These are phyloP conservation scores for Diaporthe aspalathi DNA, from an alignment of 2,329 filamentous ascomycete genomes.

Conservation along the genomic window DNA sequence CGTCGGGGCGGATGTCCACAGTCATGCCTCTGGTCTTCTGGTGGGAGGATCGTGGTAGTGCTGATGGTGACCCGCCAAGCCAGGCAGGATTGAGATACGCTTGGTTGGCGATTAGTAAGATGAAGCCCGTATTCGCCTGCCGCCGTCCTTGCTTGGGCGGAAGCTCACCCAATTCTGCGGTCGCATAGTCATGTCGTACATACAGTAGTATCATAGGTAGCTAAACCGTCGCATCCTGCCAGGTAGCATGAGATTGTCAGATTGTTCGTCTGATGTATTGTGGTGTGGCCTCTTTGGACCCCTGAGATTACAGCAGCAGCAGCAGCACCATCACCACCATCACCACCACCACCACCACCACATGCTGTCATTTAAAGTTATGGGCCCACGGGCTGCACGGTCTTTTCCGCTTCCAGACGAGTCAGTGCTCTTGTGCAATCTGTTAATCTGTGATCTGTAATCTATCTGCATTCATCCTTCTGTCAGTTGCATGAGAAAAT, in stretches of 20 bases:
- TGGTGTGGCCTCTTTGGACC: conserved; percentile 16
- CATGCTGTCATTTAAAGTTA: conserved; percentile 34
- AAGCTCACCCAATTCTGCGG: background rate
- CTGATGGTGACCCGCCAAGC: conserved; percentile 18
- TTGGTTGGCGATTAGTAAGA: conserved; percentile 1
- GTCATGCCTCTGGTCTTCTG: background rate
- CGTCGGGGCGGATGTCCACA: background rate
- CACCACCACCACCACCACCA: no score
- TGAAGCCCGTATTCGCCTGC: conserved; percentile 17
- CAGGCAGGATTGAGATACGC: background rate
- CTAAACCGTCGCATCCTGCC: background rate
- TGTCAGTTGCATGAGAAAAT: background rate
- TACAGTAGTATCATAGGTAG: no score
- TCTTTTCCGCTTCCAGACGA: conserved; percentile 22
- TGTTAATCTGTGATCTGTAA: conserved; percentile 18
- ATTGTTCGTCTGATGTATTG: conserved; percentile 19
- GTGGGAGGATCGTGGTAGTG: conserved; percentile 16
- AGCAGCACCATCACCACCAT: background rate
- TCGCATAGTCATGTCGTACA: background rate
- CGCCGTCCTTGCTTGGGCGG: background rate
- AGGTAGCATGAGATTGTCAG: conserved; percentile 5
- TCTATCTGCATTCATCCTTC: conserved; percentile 25
- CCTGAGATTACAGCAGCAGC: conserved; percentile 18
- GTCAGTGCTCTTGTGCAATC: conserved; percentile 29
- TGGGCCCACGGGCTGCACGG: conserved; percentile 19